Evolutionary conservation across 768 basidiomycete species (phyloP).

Genomic region (Coprinopsis sp.): DNA sequence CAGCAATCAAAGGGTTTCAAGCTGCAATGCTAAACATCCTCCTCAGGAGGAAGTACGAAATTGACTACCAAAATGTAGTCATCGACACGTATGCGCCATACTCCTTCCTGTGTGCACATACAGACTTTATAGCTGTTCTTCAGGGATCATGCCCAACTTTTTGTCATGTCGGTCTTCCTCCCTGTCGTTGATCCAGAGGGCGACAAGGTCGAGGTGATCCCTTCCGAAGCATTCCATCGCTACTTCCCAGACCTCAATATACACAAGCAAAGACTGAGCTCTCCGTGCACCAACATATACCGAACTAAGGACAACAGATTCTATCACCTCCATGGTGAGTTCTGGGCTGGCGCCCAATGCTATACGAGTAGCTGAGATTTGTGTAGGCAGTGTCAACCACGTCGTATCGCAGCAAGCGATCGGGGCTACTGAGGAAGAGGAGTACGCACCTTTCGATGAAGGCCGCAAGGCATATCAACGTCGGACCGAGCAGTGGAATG

Average conservation of each 20-base stretch:
- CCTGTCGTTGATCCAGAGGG: slow-evolving; percentile 14
- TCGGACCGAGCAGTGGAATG: slow-evolving; percentile 10
- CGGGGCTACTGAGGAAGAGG: slow-evolving; percentile 1
- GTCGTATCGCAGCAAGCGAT: slow-evolving; percentile 8
- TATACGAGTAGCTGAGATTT: background rate
- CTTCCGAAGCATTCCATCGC: background rate
- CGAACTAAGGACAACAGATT: slow-evolving; percentile 21
- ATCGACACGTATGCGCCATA: slow-evolving; percentile 19
- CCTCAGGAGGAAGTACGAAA: slow-evolving; percentile 18
- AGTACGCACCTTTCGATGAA: slow-evolving; percentile 4
- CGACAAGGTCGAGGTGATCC: slow-evolving; percentile 5
- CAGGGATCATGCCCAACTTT: slow-evolving; percentile 20
- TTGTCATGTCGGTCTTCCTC: slow-evolving; percentile 13
- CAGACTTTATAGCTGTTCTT: background rate
- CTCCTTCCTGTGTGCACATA: background rate
- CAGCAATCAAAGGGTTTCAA: slow-evolving; percentile 24
- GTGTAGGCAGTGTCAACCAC: slow-evolving; percentile 16
- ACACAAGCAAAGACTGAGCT: slow-evolving; percentile 1
- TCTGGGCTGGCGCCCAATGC: background rate
- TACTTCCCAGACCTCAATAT: slow-evolving; percentile 15
- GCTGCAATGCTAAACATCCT: slow-evolving; percentile 22
- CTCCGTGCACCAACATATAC: slow-evolving; percentile 22
- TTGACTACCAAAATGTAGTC: slow-evolving; percentile 18
- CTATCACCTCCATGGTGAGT: slow-evolving; percentile 21
- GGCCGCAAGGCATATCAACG: slow-evolving; percentile 10